A percentile compares a stretch with the other conserved stretches of the same genome.
phyloP scores from a whole-genome alignment of 2,329 filamentous ascomycete genomes.

The Aureobasidium sp. region DNA sequence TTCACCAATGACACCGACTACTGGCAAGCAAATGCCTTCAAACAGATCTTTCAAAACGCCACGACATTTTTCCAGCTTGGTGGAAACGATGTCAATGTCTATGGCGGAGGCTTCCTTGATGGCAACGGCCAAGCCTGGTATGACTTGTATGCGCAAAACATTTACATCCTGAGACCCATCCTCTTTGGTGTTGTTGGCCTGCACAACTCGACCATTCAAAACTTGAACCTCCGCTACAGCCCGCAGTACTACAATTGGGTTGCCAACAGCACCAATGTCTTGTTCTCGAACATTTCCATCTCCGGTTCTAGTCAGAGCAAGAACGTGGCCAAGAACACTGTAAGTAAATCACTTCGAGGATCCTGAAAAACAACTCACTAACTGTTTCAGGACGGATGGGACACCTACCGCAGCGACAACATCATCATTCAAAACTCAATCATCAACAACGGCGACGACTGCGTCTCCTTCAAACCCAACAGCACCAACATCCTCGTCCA shows the following conservation, averaged over 20 bases:
- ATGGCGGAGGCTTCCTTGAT: conserved; percentile 57
- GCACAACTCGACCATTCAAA: conserved; percentile 51
- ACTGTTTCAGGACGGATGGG: conserved; percentile 34
- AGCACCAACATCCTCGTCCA: conserved; percentile 62
- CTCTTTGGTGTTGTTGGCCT: conserved; percentile 52
- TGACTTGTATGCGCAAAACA: conserved; percentile 52
- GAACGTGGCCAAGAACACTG: conserved; percentile 56
- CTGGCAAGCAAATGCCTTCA: conserved; percentile 60
- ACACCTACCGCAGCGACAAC: conserved; percentile 55
- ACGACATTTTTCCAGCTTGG: conserved; percentile 62
- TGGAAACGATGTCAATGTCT: conserved; percentile 60
- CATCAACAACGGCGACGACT: conserved; percentile 62
- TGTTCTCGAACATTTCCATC: conserved; percentile 57
- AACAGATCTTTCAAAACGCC: conserved; percentile 58
- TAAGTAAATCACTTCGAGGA: neutral
- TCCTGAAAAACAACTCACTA: neutral
- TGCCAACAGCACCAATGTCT: conserved; percentile 57
- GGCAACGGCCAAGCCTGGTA: conserved; percentile 62
- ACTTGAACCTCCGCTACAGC: conserved; percentile 55
- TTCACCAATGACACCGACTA: conserved; percentile 63
- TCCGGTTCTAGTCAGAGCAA: conserved; percentile 46
- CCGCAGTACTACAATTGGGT: conserved; percentile 60
- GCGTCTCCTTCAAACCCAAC: conserved; percentile 69
- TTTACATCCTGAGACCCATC: conserved; percentile 53
- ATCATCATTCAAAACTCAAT: conserved; percentile 62